Conservation (phyloP, 768 basidiomycete species). For the Xerocomellus dryophilus region DNA sequence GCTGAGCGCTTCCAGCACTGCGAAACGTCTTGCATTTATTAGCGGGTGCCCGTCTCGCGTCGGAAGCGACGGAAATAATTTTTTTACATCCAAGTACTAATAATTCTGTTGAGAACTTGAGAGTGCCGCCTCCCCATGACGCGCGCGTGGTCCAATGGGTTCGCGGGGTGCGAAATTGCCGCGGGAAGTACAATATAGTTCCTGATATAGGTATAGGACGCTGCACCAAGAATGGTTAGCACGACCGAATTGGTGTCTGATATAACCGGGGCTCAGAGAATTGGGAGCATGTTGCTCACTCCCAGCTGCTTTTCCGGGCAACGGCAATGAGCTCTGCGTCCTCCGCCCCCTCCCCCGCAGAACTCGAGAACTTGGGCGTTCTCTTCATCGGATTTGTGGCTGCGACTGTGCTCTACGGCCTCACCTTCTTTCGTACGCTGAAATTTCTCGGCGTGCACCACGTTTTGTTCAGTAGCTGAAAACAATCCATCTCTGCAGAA, state of each 20-base stretch:
- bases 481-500: slow-evolving; percentile 11
- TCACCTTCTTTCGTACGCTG: slow-evolving; percentile 33
- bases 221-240: background rate
- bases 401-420: slow-evolving; percentile 29
- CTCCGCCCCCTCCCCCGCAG: slow-evolving; percentile 14
- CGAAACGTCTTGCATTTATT: too few relatives aligned
- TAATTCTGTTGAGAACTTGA: too few relatives aligned
- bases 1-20: too few relatives aligned
- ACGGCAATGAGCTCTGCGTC: slow-evolving; percentile 17
- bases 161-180: background rate
- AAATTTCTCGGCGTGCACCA: background rate
- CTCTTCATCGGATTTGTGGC: slow-evolving; percentile 30
- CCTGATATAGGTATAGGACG: background rate
- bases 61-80: too few relatives aligned
- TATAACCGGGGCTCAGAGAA: slow-evolving; percentile 12
- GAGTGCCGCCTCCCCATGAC: too few relatives aligned
- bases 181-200: too few relatives aligned
- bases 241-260: background rate
- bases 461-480: background rate
- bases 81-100: too few relatives aligned
- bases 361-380: slow-evolving; percentile 24
- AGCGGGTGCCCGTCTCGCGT: too few relatives aligned
- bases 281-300: background rate
- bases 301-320: background rate
- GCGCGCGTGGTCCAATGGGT: too few relatives aligned